Evolutionary conservation across 139 green algal species (phyloP).

Genomic region (Marvania coccoides): DNA sequence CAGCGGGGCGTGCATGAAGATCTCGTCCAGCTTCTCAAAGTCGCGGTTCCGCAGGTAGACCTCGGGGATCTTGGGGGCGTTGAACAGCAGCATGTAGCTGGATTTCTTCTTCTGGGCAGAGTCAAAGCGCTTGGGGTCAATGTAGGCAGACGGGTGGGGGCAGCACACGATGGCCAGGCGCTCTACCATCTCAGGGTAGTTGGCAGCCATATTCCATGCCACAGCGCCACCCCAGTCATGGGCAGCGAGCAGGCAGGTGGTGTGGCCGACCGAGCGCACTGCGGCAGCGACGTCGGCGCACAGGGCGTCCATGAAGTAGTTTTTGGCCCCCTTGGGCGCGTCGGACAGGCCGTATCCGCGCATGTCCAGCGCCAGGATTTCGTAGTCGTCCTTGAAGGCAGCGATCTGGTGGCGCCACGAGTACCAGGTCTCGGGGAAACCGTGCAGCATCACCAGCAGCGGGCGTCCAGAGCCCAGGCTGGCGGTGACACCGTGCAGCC

Average conservation of each 20-base stretch:
- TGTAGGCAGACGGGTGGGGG: constrained; percentile 19
- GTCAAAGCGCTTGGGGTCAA: constrained; percentile 7
- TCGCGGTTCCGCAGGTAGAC: not conserved
- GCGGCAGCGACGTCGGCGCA: constrained; percentile 30
- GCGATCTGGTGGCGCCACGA: constrained; percentile 24
- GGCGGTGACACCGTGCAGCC: constrained; percentile 29
- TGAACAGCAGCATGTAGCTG: constrained; percentile 45
- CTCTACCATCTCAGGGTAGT: constrained; percentile 10
- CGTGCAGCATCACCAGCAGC: constrained; percentile 56
- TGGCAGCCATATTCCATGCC: constrained; percentile 31
- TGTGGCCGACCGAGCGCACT: constrained; percentile 38
- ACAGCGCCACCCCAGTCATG: constrained; percentile 59
- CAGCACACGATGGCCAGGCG: constrained; percentile 17
- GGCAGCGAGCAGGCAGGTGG: constrained; percentile 44
- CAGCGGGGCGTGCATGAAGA: not conserved
- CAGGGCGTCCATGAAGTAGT: constrained; percentile 36
- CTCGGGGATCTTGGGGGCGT: not conserved
- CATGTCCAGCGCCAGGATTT: constrained; percentile 57
- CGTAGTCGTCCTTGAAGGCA: constrained; percentile 32
- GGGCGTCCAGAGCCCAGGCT: constrained; percentile 19
- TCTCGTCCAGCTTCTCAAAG: not conserved
- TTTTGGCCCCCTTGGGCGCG: constrained; percentile 26
- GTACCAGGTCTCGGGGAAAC: constrained; percentile 49
- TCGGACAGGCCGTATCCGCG: constrained; percentile 39
- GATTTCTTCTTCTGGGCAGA: constrained; percentile 14